A percentile compares a stretch with the other conserved stretches of the same genome.
Evolutionary conservation across 805 yeast genomes (phyloP).

Genomic region (Cephaloascus albidus): DNA sequence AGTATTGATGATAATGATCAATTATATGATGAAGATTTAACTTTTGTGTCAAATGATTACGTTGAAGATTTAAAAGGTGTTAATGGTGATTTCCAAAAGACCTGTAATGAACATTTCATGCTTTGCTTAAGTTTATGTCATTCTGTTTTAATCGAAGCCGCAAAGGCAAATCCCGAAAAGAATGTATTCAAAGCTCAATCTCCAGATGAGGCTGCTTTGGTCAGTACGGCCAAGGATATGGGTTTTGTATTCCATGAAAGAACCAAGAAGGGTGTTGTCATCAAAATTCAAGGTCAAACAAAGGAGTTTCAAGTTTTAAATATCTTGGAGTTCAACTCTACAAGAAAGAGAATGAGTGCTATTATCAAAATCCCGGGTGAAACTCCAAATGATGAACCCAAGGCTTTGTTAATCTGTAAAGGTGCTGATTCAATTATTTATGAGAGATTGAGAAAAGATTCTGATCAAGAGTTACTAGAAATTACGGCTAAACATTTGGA

Average conservation of each 20-base stretch:
- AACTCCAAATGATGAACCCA: constrained; percentile 12
- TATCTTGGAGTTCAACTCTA: constrained; percentile 70
- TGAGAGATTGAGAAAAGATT: constrained; percentile 26
- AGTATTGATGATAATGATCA: constrained; percentile 9
- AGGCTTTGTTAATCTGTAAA: constrained; percentile 43
- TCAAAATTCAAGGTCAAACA: constrained; percentile 60
- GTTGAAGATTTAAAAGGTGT: constrained; percentile 51
- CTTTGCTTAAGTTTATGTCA: constrained; percentile 70
- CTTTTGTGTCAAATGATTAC: constrained; percentile 61
- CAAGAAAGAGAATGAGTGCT: constrained; percentile 84
- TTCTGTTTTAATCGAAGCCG: constrained; percentile 63
- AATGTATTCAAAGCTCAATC: constrained; percentile 64
- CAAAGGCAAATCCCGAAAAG: constrained; percentile 48
- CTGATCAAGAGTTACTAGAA: constrained; percentile 35
- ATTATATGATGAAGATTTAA: constrained; percentile 48
- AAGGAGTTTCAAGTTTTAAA: constrained; percentile 68
- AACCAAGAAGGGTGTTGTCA: constrained; percentile 59
- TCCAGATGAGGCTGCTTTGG: constrained; percentile 84
- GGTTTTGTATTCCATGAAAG: constrained; percentile 61
- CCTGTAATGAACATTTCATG: constrained; percentile 66
- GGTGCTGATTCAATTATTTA: constrained; percentile 75
- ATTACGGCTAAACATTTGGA: constrained; percentile 58
- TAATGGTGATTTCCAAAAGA: constrained; percentile 41
- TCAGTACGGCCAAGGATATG: constrained; percentile 69
- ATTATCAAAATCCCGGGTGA: constrained; percentile 58